phyloP scores from a whole-genome alignment of 2,329 filamentous ascomycete genomes.

The Colletotrichum chlorophyti region DNA sequence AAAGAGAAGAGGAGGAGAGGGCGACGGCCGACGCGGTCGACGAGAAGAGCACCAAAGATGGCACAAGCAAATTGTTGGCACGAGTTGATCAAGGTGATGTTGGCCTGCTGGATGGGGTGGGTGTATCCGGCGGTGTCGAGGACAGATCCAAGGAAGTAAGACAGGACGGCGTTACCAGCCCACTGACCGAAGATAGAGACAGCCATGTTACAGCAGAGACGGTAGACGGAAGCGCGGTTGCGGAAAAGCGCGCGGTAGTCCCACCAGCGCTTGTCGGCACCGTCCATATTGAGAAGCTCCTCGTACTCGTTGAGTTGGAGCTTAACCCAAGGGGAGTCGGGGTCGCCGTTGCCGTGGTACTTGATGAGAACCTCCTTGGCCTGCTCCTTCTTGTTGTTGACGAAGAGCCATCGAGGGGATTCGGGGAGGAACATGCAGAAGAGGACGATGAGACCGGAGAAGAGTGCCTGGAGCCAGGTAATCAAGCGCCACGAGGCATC shows the following conservation, averaged over 20 bases:
- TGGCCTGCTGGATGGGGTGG: constrained; percentile 45
- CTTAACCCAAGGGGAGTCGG: constrained; percentile 51
- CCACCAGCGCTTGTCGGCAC: constrained; percentile 55
- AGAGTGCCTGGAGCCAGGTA: constrained; percentile 51
- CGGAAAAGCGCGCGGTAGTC: constrained; percentile 54
- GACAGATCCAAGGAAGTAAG: constrained; percentile 57
- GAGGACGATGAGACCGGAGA: constrained; percentile 46
- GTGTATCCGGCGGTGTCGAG: constrained; percentile 58
- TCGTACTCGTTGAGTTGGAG: constrained; percentile 53
- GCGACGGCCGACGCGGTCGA: constrained; percentile 58
- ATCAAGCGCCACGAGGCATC: constrained; percentile 49
- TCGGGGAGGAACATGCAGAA: constrained; percentile 46
- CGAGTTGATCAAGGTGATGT: constrained; percentile 59
- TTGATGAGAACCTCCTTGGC: constrained; percentile 45
- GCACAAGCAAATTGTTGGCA: constrained; percentile 57
- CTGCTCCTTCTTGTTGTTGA: constrained; percentile 44
- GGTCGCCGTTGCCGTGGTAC: constrained; percentile 52
- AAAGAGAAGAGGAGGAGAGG: constrained; percentile 59
- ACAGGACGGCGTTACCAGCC: constrained; percentile 47
- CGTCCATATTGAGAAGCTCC: constrained; percentile 47
- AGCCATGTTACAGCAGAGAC: constrained; percentile 50
- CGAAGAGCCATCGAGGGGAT: constrained; percentile 50
- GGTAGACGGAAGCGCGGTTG: constrained; percentile 46
- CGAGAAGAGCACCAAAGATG: constrained; percentile 54
- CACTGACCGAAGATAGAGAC: constrained; percentile 55